These are phyloP conservation scores for Limtongozyma cylindracea DNA, from an alignment of 805 yeast species.

Conservation along the genomic window DNA sequence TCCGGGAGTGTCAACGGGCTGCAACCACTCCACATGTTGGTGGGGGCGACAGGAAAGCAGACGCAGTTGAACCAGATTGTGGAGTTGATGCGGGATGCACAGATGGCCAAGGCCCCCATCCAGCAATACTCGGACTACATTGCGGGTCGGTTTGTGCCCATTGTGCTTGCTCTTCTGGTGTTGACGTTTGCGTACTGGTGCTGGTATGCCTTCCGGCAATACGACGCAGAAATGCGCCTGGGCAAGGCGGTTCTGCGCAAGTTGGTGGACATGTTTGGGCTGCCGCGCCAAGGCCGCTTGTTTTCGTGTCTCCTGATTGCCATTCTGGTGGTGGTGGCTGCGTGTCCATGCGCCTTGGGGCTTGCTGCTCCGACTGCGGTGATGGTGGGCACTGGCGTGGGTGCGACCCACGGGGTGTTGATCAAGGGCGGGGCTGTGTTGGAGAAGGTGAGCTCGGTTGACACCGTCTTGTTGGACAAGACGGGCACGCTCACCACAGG, in stretches of 20 bases:
- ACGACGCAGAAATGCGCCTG: too few relatives aligned
- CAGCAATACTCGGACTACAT: conserved; percentile 71
- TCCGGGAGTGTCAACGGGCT: conserved; percentile 86
- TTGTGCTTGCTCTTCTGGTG: conserved; percentile 32
- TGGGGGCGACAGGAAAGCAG: conserved; percentile 50
- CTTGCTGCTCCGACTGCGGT: too few relatives aligned
- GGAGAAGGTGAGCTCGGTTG: conserved; percentile 41
- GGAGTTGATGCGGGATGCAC: conserved; percentile 69
- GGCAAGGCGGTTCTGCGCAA: too few relatives aligned
- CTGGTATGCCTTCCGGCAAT: conserved; percentile 2
- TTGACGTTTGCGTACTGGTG: conserved; percentile 26
- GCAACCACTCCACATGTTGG: conserved; percentile 42
- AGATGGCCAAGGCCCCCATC: conserved; percentile 69
- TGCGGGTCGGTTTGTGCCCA: conserved; percentile 71
- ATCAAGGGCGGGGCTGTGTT: conserved; percentile 85
- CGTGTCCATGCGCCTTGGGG: too few relatives aligned
- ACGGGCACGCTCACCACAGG: conserved; percentile 92
- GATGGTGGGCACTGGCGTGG: too few relatives aligned
- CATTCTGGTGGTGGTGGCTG: conserved; percentile 75
- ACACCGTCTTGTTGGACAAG: conserved; percentile 66
- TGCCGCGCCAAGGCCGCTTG: conserved; percentile 24
- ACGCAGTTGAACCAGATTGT: conserved; percentile 81
- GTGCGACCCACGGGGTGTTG: conserved; percentile 60
- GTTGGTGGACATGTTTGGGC: conserved; percentile 21
- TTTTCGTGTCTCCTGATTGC: conserved; percentile 55